Conservation (phyloP, 108 stramenopile species). For the Cylindrotheca closterium region DNA sequence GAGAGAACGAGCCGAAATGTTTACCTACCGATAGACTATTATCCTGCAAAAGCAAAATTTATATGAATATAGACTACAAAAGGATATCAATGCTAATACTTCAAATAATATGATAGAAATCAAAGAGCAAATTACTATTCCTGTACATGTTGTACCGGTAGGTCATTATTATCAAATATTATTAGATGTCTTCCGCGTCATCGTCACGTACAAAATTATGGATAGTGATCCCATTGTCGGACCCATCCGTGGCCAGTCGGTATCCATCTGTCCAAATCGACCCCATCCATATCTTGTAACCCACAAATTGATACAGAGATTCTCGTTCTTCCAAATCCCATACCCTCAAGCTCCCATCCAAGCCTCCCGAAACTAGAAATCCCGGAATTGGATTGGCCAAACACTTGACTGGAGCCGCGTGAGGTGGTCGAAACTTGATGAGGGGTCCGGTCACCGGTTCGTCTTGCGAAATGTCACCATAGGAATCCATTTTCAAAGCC, state of each 20-base stretch:
- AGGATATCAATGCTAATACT: no score
- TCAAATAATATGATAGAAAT: no score
- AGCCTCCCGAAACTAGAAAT: slow-evolving; percentile 49
- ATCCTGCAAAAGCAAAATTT: no score
- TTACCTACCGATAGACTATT: no score
- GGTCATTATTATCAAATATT: no score
- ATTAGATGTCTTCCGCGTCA: slow-evolving; percentile 24
- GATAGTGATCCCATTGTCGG: slow-evolving; percentile 64
- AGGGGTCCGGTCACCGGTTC: no score
- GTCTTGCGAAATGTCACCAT: slow-evolving; percentile 3
- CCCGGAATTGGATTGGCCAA: slow-evolving; percentile 50
- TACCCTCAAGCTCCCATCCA: slow-evolving; percentile 65
- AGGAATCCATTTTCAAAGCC: slow-evolving; percentile 6
- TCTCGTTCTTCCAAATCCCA: slow-evolving; percentile 51
- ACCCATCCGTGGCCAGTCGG: slow-evolving; percentile 63
- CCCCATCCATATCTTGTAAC: slow-evolving; percentile 78
- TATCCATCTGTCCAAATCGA: slow-evolving; percentile 53
- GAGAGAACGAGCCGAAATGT: background rate
- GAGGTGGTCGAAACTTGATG: slow-evolving; percentile 35
- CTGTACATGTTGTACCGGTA: no score
- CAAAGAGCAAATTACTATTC: no score
- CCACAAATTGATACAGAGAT: slow-evolving; percentile 61
- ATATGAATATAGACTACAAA: no score
- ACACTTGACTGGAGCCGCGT: slow-evolving; percentile 43
- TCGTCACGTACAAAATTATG: slow-evolving; percentile 57